These are phyloP conservation scores for Pichia rugopelliculosa DNA, from an alignment of 805 yeast genomes.

Conservation along the genomic window DNA sequence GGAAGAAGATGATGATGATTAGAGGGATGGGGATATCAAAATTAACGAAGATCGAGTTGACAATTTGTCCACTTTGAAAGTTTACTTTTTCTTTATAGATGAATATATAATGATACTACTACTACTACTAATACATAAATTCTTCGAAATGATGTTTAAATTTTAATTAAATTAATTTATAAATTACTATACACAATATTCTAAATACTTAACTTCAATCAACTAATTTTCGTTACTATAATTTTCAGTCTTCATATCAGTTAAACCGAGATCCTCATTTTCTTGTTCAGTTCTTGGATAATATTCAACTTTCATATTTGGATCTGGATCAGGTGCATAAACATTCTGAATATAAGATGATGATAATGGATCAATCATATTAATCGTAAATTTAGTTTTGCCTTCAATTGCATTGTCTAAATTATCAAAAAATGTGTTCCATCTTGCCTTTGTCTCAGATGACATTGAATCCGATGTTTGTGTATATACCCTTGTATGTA, in stretches of 20 bases:
- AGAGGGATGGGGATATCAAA: no score
- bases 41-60: no score
- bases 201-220: background rate
- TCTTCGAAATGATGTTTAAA: no score
- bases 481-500: conserved; percentile 74
- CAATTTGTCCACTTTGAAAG: no score
- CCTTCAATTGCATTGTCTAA: conserved; percentile 79
- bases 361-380: conserved; percentile 92
- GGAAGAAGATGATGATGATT: background rate
- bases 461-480: conserved; percentile 92
- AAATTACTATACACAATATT: background rate
- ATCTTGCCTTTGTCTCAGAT: conserved; percentile 61
- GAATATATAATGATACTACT: no score
- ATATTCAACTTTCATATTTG: conserved; percentile 88
- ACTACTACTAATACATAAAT: no score
- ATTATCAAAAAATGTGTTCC: conserved; percentile 72
- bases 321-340: conserved; percentile 98
- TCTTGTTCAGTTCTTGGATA: conserved; percentile 83
- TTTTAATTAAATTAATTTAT: no score
- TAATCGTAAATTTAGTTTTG: conserved; percentile 69
- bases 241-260: conserved; percentile 33
- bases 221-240: background rate
- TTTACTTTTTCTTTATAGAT: no score
- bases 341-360: conserved; percentile 94
- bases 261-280: conserved; percentile 86